phyloP scores from a whole-genome alignment of 78 protist species.

The Dictyostelium purpureum region DNA sequence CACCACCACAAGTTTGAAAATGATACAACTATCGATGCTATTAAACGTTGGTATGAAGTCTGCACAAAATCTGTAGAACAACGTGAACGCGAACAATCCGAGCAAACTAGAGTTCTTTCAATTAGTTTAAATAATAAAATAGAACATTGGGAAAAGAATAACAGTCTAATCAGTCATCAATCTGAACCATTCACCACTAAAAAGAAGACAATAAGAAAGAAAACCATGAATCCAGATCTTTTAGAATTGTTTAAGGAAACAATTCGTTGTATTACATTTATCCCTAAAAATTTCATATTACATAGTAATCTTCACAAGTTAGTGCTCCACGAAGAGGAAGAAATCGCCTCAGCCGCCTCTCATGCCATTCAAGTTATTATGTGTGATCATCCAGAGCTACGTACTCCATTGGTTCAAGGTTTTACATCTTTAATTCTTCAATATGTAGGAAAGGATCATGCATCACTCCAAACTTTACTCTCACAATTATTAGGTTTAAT shows the following conservation, averaged over 20 bases:
- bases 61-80: constrained; percentile 64
- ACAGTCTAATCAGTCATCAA: not conserved
- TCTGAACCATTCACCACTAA: constrained; percentile 44
- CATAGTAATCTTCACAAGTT: constrained; percentile 19
- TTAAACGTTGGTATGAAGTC: constrained; percentile 75
- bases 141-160: constrained; percentile 45
- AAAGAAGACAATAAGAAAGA: constrained; percentile 19
- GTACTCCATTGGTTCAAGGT: constrained; percentile 56
- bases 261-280: constrained; percentile 45
- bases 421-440: constrained; percentile 64
- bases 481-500: constrained; percentile 49
- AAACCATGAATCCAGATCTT: constrained; percentile 16
- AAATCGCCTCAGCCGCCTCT: constrained; percentile 57
- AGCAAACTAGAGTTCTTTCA: not conserved
- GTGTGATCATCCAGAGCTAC: constrained; percentile 65
- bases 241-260: constrained; percentile 47
- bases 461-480: constrained; percentile 27
- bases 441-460: constrained; percentile 47
- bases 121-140: constrained; percentile 1
- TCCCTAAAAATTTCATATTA: constrained; percentile 35
- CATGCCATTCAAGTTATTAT: constrained; percentile 71
- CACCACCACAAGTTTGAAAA: constrained; percentile 48
- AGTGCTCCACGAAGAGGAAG: constrained; percentile 55
- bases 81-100: constrained; percentile 40
- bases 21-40: constrained; percentile 63